Conservation (phyloP, 2,329 filamentous ascomycete genomes). For the Sporothrix pallida region DNA sequence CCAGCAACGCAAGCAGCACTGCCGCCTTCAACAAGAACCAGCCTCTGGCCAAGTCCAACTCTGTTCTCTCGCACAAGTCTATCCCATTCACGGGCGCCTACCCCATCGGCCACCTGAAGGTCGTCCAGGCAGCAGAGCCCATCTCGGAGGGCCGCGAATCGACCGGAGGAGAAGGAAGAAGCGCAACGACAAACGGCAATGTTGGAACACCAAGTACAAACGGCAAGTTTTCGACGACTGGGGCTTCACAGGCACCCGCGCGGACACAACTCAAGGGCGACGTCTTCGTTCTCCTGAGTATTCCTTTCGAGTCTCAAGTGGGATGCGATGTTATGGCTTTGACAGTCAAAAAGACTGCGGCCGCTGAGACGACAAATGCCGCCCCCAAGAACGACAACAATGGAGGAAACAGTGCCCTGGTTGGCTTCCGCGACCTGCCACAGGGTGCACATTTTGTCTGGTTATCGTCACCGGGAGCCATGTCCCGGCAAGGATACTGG, state of each 20-base stretch:
- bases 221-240: not conserved
- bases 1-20: not conserved
- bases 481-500: constrained; percentile 65
- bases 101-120: constrained; percentile 48
- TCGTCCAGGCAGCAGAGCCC: constrained; percentile 16
- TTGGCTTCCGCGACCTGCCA: constrained; percentile 61
- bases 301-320: constrained; percentile 58
- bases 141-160: not conserved
- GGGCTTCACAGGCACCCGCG: constrained; percentile 26
- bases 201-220: not conserved
- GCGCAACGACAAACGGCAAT: constrained; percentile 32
- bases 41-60: constrained; percentile 47
- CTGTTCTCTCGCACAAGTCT: constrained; percentile 46
- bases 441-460: constrained; percentile 65
- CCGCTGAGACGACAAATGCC: constrained; percentile 30
- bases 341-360: constrained; percentile 44
- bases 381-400: not conserved
- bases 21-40: constrained; percentile 12
- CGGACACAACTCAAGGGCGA: constrained; percentile 50
- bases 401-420: constrained; percentile 46
- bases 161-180: not conserved
- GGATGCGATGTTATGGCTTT: constrained; percentile 61
- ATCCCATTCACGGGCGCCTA: constrained; percentile 49
- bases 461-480: constrained; percentile 56
- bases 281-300: constrained; percentile 55